Base-by-base conservation (phyloP, 495 filamentous ascomycete species). In the Trichoderma erinaceum region DNA sequence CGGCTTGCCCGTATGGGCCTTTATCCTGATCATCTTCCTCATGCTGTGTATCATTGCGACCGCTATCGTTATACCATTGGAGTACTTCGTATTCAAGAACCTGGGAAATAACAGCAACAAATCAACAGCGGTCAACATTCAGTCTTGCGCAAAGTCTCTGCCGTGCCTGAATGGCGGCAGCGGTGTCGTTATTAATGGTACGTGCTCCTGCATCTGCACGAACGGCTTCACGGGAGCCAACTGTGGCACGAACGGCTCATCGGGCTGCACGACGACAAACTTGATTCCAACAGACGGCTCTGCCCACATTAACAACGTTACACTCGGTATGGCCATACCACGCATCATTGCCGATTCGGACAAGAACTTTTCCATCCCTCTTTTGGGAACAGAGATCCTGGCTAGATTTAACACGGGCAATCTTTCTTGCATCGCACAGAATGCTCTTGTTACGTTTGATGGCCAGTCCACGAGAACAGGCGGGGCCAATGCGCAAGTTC, bases 181-280 rank as follows among this genome's bases (percentile, higher is more conserved):
- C 11, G 92, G 86, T 48, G 82, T 95, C 25, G 76, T 89, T 21
- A 83, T 84, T 38, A 80, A 84, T 43, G 82, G 84, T 10, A 75
- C 84, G 44, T 98, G 95, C 78, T 88, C 89, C 12, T 99, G 95
- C 74, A 83, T 97, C 35, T 99, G 95, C 72, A 83, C 87, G 7
- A 91, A 92, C 70, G 92, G 93, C 0, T 97, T 90, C 74, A 92
- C 88, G 0, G 95, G 95, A n/a, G 78, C 80, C 4, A 83, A 84
- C 35, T 99, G 95, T 79, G 89, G 82, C 12, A 77, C 76, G 41
- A 67, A 79, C 12, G 83, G 82, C 25, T 83, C 88, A 25, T 82
- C 81, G 21, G 90, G 88, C 69, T 99, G 95, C 75, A 87, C 89
- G 16, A 90, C 87, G 1, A 86, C 86, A 10, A 75, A 85, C 43